Evolutionary conservation across 768 basidiomycete genomes (phyloP), one percentile per base, ranked within the genome.

Genomic region (Krasilnikovozyma curviuscula): DNA sequence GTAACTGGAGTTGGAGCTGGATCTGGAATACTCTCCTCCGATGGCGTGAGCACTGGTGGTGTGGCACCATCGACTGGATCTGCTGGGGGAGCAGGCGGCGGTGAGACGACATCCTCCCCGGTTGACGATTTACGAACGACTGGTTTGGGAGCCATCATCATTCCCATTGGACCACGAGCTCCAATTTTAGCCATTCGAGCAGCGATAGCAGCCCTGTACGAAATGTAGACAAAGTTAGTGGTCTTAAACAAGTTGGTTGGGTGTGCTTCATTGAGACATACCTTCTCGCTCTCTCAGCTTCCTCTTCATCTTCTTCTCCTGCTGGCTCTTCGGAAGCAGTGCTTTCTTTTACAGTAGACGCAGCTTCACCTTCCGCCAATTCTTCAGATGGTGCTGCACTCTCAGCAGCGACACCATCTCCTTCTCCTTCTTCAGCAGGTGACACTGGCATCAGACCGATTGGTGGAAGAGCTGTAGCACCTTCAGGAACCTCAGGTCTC

Each of bases 181-280:
- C 89, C 89, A 16, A 95, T 71, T 51, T 80, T 79, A 34, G 85
- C 86, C 84, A 97, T 85, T 39, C 86, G 73, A 21, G 85, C 85
- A 28, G 86, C 84, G 59, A 95, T 78, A 10, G 82, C 78, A 5
- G 84, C 81, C 35, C 88, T 56, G 41, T 1, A n/a, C 16, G 13
- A 27, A 30, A 24, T 29, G 49, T 19, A 80, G 73, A 58, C 82
- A 78, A 46, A 78, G 69, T 56, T 82, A 80, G 54, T 81, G 78
- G 19, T 68, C 66, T 58, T 78, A 77, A 12, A 40, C 52, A 3
- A 2, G 41, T 48, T 42, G 1, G 73, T 71, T 57, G 76, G 76
- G 23, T 54, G 54, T 8, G 27, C 52, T 41, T 66, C 65, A 1
- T 52, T 61, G 31, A 55, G 55, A 28, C 48, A 42, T 28, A 48